phyloP scores from a whole-genome alignment of 768 basidiomycete species.

The Suillus clintonianus region DNA sequence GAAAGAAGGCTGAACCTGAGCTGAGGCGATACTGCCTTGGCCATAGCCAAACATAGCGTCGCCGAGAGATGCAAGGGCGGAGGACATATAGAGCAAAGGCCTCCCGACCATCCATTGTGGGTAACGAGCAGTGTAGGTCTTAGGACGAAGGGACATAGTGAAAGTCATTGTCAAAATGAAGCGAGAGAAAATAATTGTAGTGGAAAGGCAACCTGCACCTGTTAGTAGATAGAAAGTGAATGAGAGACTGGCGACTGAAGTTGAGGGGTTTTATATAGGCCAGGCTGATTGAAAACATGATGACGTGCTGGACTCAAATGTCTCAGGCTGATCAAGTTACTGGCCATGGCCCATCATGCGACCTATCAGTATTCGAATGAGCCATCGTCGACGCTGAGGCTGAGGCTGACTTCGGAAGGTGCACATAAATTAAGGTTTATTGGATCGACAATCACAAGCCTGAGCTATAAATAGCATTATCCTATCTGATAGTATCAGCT shows the following conservation, averaged over 20 bases:
- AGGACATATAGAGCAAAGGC: constrained; percentile 50
- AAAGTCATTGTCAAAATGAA: constrained; percentile 19
- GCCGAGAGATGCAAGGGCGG: constrained; percentile 55
- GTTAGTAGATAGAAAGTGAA: neutral
- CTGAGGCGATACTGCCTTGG: constrained; percentile 52
- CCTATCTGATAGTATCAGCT: neutral
- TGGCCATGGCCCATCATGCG: too few relatives aligned
- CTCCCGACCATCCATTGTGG: constrained; percentile 54
- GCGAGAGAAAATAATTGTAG: constrained; percentile 3
- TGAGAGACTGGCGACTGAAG: neutral
- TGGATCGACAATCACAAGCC: neutral
- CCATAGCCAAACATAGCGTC: constrained; percentile 60
- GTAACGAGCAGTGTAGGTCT: constrained; percentile 46
- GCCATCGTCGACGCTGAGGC: too few relatives aligned
- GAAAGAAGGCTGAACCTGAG: constrained; percentile 55
- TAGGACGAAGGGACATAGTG: constrained; percentile 34
- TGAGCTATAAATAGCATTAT: neutral
- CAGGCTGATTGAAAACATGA: neutral
- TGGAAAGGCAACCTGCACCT: neutral
- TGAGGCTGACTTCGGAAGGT: too few relatives aligned
- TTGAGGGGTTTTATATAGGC: neutral
- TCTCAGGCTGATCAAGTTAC: neutral
- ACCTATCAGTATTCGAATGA: too few relatives aligned
- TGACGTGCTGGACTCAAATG: neutral
- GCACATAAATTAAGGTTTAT: neutral